A percentile compares a stretch with the other conserved stretches of the same genome.
Evolutionary conservation across 345 rosid species (phyloP).

Genomic region (Salix dunnii): DNA sequence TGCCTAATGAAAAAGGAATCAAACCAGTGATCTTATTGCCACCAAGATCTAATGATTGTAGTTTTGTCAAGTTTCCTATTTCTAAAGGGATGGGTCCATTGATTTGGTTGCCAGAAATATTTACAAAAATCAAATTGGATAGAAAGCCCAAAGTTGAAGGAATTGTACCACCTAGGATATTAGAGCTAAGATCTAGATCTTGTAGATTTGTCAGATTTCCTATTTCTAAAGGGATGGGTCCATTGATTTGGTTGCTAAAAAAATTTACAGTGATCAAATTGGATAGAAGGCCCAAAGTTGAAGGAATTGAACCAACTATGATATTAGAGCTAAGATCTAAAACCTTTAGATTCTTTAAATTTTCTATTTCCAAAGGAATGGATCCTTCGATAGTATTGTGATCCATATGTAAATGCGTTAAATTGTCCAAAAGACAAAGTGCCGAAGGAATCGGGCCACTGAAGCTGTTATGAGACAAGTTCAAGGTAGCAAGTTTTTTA

Average conservation of each 20-base stretch:
- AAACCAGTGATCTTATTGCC: too few relatives aligned
- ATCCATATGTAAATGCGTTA: neutral
- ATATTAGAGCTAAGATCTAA: neutral
- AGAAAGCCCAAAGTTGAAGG: neutral
- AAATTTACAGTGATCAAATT: neutral
- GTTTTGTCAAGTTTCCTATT: too few relatives aligned
- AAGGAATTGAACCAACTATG: neutral
- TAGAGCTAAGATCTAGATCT: neutral
- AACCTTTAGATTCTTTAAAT: too few relatives aligned
- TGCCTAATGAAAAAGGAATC: too few relatives aligned
- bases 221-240: neutral
- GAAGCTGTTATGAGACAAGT: neutral
- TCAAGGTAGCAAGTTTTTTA: neutral
- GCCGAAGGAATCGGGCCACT: neutral
- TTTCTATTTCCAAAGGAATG: too few relatives aligned
- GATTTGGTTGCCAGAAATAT: neutral
- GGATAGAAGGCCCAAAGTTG: neutral
- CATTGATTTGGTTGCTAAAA: neutral
- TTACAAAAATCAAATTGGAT: fast-evolving
- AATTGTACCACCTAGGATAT: neutral
- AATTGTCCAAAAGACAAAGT: neutral
- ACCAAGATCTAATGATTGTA: too few relatives aligned
- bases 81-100: neutral
- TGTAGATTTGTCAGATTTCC: too few relatives aligned
- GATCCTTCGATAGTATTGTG: too few relatives aligned